phyloP scores from a whole-genome alignment of 116 monocot species.

The Dioscorea cayenensis region DNA sequence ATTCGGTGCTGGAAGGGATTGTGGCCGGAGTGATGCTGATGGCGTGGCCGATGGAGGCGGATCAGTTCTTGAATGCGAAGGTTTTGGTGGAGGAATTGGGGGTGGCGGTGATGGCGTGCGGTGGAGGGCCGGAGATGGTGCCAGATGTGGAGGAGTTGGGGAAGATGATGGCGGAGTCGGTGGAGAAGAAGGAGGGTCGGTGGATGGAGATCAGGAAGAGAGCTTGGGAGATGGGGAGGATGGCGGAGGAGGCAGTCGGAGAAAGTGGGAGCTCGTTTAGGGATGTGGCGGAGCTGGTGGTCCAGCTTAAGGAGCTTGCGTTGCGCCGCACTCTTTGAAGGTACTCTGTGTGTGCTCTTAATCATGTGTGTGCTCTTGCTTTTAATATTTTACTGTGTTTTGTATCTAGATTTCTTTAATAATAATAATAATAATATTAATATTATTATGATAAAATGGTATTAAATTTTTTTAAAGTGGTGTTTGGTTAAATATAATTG shows the following conservation, averaged over 20 bases:
- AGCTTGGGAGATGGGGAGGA: not conserved
- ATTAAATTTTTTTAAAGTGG: too few relatives aligned
- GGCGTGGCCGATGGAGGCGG: conserved; percentile 5
- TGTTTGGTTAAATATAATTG: too few relatives aligned
- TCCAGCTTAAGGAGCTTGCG: not conserved
- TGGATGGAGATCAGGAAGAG: not conserved
- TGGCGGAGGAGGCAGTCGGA: not conserved
- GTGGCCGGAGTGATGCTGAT: conserved; percentile 2
- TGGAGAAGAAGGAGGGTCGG: not conserved
- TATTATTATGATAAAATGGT: too few relatives aligned
- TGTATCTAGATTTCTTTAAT: too few relatives aligned
- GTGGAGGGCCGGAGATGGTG: not conserved
- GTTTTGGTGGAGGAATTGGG: not conserved
- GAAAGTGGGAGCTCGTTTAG: not conserved
- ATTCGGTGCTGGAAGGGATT: conserved; percentile 5
- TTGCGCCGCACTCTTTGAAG: not conserved
- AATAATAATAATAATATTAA: too few relatives aligned
- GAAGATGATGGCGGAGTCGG: not conserved
- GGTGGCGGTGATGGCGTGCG: not conserved
- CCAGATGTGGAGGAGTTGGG: conserved; percentile 1
- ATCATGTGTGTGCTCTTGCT: too few relatives aligned
- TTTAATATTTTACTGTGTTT: too few relatives aligned
- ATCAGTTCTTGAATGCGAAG: not conserved
- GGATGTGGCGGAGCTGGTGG: not conserved
- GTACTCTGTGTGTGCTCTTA: not conserved